A percentile compares a stretch with the other conserved stretches of the same genome.
These are phyloP conservation scores for Ascoidea tarda DNA, from an alignment of 805 yeast species.

Conservation along the genomic window DNA sequence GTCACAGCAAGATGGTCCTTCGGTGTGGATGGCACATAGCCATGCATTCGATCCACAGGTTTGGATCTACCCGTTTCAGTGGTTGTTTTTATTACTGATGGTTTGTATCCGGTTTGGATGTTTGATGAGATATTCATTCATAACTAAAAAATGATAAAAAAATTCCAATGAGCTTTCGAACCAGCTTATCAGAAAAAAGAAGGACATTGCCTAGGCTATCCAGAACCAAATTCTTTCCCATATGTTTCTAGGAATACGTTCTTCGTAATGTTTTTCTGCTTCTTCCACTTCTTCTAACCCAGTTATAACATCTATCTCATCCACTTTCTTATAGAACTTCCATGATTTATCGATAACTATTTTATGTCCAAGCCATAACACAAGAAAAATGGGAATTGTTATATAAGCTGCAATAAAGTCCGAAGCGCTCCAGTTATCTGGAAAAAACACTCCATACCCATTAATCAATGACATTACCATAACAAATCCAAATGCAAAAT, in stretches of 20 bases:
- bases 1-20: too few species aligned
- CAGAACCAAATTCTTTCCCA: not conserved
- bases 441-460: conserved; percentile 54
- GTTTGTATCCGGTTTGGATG: too few species aligned
- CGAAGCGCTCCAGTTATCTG: conserved; percentile 28
- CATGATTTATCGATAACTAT: conserved; percentile 32
- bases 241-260: not conserved
- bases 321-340: conserved; percentile 24
- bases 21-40: too few species aligned
- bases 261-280: conserved; percentile 17
- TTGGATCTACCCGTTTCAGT: too few species aligned
- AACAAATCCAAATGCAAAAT: conserved; percentile 43
- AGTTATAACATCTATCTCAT: conserved; percentile 56
- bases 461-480: conserved; percentile 50
- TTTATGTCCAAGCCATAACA: conserved; percentile 41
- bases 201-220: not conserved
- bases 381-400: conserved; percentile 47
- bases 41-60: too few species aligned
- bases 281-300: conserved; percentile 57
- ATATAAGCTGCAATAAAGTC: conserved; percentile 60
- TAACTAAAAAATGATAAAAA: too few species aligned
- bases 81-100: too few species aligned
- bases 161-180: too few species aligned
- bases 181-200: too few species aligned
- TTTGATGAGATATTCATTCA: too few species aligned